Base-by-base conservation (phyloP, 1,284 basidiomycete genomes). In the Athelia sp. region DNA sequence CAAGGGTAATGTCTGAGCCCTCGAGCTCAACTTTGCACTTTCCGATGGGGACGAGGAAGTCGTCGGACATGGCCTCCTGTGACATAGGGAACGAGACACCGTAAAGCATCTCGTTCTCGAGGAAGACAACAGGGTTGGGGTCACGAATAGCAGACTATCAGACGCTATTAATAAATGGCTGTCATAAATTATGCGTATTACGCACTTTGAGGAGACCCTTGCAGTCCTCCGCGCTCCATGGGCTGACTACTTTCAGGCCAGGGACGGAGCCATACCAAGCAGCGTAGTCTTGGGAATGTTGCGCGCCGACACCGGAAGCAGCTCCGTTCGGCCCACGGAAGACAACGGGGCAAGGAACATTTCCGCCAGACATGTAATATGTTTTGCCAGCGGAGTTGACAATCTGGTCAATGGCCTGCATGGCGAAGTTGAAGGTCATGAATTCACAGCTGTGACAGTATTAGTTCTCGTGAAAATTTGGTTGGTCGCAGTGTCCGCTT, bases 371-470 rank as follows among this genome's bases (percentile, higher is more conserved):
- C 97, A 99, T 99, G 84, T 99, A 99, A 75, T 98, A 94, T 11
- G 97, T 99, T 81, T 99, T 99, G 59, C 92, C 97, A 53, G 90
- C 97, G n/a, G 95, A 98, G 84, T 99, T 99, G 72, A 99, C 91
- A 58, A 99, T 98, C 69, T 99, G 97, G 74, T 99, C 97, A 67
- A 99, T 99, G 55, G 96, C 94, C 71, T 93, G 89, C 91, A 93
- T 93, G 54, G 91, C 90, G 65, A 93, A 93, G 76, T 94, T 92
- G 73, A 93, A 96, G 10, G 93, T 97, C 93, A 97, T 99, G 79
- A 99, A 99, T 78, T 99, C 97, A 82, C 97, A 99, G 63, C 88
- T 91, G 52, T 6, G 46, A 15, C 43, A 47, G 51, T 48, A 24
- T 49, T 4, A 24, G 42, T 56, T 38, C 58, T 38, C 54, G 36